Base-by-base conservation (phyloP, 495 filamentous ascomycete genomes). In the Aspergillus incahuasiensis region DNA sequence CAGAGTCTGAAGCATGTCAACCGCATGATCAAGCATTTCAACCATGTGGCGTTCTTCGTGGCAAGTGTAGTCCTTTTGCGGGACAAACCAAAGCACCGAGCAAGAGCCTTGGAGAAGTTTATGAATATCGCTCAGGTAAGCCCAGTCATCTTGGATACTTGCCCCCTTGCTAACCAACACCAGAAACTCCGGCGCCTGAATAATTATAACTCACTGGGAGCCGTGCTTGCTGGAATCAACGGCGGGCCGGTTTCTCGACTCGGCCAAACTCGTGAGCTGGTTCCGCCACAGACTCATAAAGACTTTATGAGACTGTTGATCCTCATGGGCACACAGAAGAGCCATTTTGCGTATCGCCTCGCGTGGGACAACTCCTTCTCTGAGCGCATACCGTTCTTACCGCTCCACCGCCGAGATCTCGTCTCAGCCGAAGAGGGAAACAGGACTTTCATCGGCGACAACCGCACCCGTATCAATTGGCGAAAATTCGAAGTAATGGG, bases 401-500 rank as follows among this genome's bases (percentile, higher is more conserved):
- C 95, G n/a, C 75, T 98, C 44, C 91, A 92, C 66, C 81, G 87
- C 21, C 81, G 91, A 34, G 94, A 98, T 70, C 76, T 98, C 25
- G 90, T 96, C 6, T 86, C 87, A 18, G 94, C 94, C 5, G 90
- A 95, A 66, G 89, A 95, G 70, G 94, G 94, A 20, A 97, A 94
- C 68, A 79, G 80, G 57, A 97, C 94, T 12, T 92, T 95, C 65
- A 75, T 96, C 9, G 86, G 85, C 19, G 81, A 87, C 20, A 77
- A 73, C 48, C 83, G 87, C 54, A 84, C 87, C 54, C 79, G 88
- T 39, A 90, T 98, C 64, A 97, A 97, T 65, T 98, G 94, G 94
- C 91, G 87, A 74, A 98, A 98, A 64, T 97, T 97, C 61, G 91
- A 97, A 74, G 87, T 98, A 18, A 86, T 97, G 74, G 90, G 91